Evolutionary conservation across 1,284 basidiomycete genomes (phyloP).

Genomic region (Phaffia rhodozyma): DNA sequence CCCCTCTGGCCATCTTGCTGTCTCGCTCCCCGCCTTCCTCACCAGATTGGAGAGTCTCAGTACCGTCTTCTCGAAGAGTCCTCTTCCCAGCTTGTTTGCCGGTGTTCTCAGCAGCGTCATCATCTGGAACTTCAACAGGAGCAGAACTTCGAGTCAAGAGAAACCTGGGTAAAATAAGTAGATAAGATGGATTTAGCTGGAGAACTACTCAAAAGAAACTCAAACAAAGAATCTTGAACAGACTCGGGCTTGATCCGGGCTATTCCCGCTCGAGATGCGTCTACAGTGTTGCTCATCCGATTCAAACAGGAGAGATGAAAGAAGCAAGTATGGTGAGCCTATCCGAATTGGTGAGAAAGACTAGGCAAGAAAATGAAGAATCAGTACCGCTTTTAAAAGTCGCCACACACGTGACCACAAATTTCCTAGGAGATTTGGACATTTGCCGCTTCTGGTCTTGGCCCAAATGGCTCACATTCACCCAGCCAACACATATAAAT

Average conservation of each 20-base stretch:
- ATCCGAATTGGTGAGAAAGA: too few species aligned
- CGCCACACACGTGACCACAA: too few species aligned
- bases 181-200: neutral
- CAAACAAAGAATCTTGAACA: neutral
- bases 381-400: too few species aligned
- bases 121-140: neutral
- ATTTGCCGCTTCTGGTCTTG: too few species aligned
- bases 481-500: too few species aligned
- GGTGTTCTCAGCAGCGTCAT: slow-evolving; percentile 9
- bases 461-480: too few species aligned
- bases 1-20: slow-evolving; percentile 23
- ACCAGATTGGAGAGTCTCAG: neutral
- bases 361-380: too few species aligned
- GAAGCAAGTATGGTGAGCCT: too few species aligned
- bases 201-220: neutral
- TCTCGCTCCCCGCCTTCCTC: slow-evolving; percentile 5
- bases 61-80: neutral
- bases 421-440: too few species aligned
- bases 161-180: neutral
- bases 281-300: too few species aligned
- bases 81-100: neutral
- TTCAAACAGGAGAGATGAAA: too few species aligned
- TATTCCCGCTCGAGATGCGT: neutral
- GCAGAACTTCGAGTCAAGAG: slow-evolving; percentile 2
- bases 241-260: slow-evolving; percentile 14